Conservation (phyloP, 768 basidiomycete genomes). For the Trametes sanguinea region DNA sequence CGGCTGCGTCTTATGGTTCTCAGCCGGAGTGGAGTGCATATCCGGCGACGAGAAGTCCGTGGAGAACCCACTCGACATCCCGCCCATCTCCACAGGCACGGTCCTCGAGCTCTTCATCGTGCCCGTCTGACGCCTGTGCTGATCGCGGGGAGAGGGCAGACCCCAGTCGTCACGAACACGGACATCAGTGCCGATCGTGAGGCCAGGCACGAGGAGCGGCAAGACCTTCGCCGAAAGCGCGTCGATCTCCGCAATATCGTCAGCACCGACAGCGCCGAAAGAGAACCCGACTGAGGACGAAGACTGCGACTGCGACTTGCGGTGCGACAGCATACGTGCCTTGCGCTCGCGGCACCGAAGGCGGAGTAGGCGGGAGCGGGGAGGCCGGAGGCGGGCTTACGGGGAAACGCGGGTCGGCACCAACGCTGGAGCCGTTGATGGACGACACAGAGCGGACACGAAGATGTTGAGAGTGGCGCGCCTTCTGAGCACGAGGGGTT, state of each 20-base stretch:
- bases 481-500: constrained; percentile 15
- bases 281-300: constrained; percentile 65
- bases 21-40: constrained; percentile 64
- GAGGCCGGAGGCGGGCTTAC: constrained; percentile 61
- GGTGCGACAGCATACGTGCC: constrained; percentile 55
- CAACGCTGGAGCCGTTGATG: constrained; percentile 41
- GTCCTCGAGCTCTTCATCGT: constrained; percentile 21
- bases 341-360: constrained; percentile 57
- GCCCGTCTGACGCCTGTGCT: constrained; percentile 9
- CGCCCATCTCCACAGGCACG: constrained; percentile 35
- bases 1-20: constrained; percentile 27
- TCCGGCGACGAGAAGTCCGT: constrained; percentile 56
- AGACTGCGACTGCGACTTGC: constrained; percentile 51
- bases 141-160: constrained; percentile 15
- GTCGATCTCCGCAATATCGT: constrained; percentile 63
- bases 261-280: constrained; percentile 55
- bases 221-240: constrained; percentile 69
- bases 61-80: constrained; percentile 26
- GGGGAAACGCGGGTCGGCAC: constrained; percentile 27
- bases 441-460: constrained; percentile 64
- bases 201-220: constrained; percentile 66
- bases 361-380: constrained; percentile 77
- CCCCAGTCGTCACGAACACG: constrained; percentile 44
- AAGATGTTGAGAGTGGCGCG: constrained; percentile 43
- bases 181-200: constrained; percentile 59